phyloP scores from a whole-genome alignment of 192 early-diverging fungal species.

The Pilaira anomala region DNA sequence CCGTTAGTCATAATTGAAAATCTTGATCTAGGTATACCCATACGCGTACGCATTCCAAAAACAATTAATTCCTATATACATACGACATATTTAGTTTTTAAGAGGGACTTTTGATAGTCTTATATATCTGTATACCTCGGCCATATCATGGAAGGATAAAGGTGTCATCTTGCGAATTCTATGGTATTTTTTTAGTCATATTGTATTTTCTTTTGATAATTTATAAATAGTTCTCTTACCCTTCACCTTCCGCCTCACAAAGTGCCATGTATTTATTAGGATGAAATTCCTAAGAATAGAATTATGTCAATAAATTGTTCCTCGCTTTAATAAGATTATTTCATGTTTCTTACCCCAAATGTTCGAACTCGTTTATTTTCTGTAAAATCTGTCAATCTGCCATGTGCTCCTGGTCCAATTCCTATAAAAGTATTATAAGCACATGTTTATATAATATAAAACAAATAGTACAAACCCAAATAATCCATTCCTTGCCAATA shows the following conservation, averaged over 20 bases:
- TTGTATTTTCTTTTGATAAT: background rate
- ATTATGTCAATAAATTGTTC: background rate
- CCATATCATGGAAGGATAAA: slow-evolving; percentile 22
- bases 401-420: slow-evolving; percentile 56
- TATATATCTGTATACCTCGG: slow-evolving; percentile 17
- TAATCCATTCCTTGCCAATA: slow-evolving; percentile 59
- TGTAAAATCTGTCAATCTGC: slow-evolving; percentile 36
- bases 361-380: slow-evolving; percentile 35
- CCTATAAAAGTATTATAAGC: slow-evolving; percentile 18
- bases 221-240: slow-evolving; percentile 38
- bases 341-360: slow-evolving; percentile 37
- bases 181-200: background rate
- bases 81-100: background rate
- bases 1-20: slow-evolving; percentile 32
- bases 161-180: slow-evolving; percentile 17
- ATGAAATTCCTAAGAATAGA: slow-evolving; percentile 40
- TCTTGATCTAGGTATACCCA: slow-evolving; percentile 34
- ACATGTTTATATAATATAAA: background rate
- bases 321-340: background rate
- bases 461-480: slow-evolving; percentile 42
- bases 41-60: slow-evolving; percentile 48
- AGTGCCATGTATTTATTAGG: slow-evolving; percentile 51
- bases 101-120: background rate
- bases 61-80: slow-evolving; percentile 42
- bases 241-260: slow-evolving; percentile 42